Evolutionary conservation across 176 grass and related monocot species (phyloP).

Genomic region (Bonia amplexicaulis): DNA sequence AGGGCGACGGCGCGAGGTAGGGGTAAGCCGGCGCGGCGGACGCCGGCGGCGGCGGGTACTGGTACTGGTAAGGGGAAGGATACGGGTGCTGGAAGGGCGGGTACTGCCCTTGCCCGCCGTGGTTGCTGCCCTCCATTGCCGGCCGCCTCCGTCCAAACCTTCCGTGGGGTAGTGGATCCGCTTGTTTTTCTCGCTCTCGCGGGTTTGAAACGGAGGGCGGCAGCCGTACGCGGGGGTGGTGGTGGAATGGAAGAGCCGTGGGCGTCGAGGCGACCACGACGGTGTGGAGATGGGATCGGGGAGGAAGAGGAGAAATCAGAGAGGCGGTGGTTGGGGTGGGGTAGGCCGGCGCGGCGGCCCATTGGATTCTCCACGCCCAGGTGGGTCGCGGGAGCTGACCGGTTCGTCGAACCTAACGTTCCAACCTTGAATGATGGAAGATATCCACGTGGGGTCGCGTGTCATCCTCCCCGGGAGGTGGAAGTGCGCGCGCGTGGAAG

Average conservation of each 20-base stretch:
- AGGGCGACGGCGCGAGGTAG: conserved; percentile 38
- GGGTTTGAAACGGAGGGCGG: not conserved
- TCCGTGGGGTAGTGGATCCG: not conserved
- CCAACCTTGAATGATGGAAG: not conserved
- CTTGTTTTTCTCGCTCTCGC: not conserved
- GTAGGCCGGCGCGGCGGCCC: not conserved
- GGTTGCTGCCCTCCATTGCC: conserved; percentile 36
- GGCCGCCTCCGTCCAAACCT: not conserved
- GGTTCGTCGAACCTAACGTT: conserved; percentile 12
- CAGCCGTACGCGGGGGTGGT: not conserved
- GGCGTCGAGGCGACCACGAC: conserved; percentile 22
- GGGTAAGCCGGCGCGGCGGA: not conserved
- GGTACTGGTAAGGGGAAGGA: conserved; percentile 19
- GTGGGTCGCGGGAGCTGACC: conserved; percentile 14
- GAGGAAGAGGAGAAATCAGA: not conserved
- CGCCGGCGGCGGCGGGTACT: conserved; percentile 21
- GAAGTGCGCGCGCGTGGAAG: not conserved
- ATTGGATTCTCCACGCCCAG: conserved; percentile 2
- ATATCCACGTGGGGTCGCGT: not conserved
- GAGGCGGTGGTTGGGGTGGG: not conserved
- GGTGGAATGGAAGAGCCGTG: conserved; percentile 14
- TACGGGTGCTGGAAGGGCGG: conserved; percentile 24
- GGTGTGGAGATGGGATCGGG: not conserved
- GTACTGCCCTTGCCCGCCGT: conserved; percentile 18
- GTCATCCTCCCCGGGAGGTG: not conserved